A percentile compares a stretch with the other conserved stretches of the same genome.
Conservation (phyloP, 805 yeast species). For the Yamadazyma paraphyllophila region DNA sequence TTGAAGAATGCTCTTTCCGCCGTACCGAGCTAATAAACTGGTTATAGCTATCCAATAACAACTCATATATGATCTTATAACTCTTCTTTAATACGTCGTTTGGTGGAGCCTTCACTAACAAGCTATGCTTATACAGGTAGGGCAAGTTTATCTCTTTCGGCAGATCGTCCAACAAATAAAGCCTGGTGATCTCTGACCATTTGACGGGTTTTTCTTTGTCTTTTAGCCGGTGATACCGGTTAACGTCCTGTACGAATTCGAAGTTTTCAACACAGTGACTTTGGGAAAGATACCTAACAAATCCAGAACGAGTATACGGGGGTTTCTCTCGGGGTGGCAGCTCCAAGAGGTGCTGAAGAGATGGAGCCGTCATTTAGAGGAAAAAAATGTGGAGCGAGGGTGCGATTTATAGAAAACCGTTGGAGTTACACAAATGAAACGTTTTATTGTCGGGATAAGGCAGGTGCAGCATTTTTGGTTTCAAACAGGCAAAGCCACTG, state of each 20-base stretch:
- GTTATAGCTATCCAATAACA: conserved; percentile 30
- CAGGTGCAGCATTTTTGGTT: neutral
- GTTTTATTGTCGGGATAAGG: conserved; percentile 1
- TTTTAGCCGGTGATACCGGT: conserved; percentile 9
- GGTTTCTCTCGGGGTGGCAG: conserved; percentile 1
- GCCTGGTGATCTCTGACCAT: conserved; percentile 28
- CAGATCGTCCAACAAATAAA: conserved; percentile 27
- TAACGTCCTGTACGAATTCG: conserved; percentile 25
- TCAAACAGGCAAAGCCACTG: too few species aligned
- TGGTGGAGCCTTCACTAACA: conserved; percentile 21
- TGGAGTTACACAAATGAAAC: conserved; percentile 2
- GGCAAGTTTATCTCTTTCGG: conserved; percentile 36
- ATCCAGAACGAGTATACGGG: conserved; percentile 15
- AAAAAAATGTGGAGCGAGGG: neutral
- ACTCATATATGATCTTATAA: conserved; percentile 24
- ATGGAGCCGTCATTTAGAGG: conserved; percentile 14
- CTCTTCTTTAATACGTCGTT: conserved; percentile 15
- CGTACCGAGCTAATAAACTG: conserved; percentile 25
- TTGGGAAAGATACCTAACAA: conserved; percentile 23
- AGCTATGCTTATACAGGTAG: conserved; percentile 18
- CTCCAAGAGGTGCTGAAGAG: conserved; percentile 11
- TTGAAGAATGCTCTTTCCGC: conserved; percentile 2
- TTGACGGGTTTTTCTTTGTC: conserved; percentile 11
- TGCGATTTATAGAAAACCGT: conserved; percentile 5
- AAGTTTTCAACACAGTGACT: conserved; percentile 39